Conservation (phyloP, 352 stramenopile genomes). For the Thalassiosira exigua region DNA sequence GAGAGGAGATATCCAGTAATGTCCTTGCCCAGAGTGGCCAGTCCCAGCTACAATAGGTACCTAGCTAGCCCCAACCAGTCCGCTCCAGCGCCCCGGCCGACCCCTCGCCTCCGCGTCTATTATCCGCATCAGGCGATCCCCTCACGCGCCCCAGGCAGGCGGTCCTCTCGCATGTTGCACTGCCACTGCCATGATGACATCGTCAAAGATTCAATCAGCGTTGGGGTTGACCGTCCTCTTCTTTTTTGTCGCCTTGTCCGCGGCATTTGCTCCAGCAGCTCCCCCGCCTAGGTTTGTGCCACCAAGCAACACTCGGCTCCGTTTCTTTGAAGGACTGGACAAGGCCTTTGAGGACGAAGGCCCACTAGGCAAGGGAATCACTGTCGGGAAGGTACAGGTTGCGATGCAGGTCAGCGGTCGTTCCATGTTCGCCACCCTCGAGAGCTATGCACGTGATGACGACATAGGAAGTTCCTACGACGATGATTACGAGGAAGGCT, state of each 20-base stretch:
- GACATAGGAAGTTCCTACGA: constrained; percentile 26
- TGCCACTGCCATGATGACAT: neutral
- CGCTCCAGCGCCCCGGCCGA: too few species aligned
- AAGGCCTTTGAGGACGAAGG: constrained; percentile 82
- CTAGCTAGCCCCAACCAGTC: too few species aligned
- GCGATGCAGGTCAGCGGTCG: constrained; percentile 52
- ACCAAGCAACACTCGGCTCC: constrained; percentile 14
- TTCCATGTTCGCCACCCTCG: constrained; percentile 68
- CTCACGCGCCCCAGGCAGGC: too few species aligned
- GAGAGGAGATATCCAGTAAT: too few species aligned
- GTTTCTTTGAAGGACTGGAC: constrained; percentile 62
- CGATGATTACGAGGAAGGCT: constrained; percentile 52
- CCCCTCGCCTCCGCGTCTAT: too few species aligned
- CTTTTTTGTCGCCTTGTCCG: constrained; percentile 10
- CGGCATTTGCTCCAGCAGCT: constrained; percentile 13
- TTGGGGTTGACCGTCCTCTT: constrained; percentile 12
- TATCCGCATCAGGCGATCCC: too few species aligned
- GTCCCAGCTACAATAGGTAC: too few species aligned
- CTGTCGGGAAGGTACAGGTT: constrained; percentile 80
- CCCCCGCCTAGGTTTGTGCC: neutral
- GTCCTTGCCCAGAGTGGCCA: too few species aligned
- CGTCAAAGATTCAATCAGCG: neutral
- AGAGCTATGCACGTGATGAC: constrained; percentile 40
- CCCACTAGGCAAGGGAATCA: constrained; percentile 79
- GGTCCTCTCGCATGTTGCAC: too few species aligned